phyloP scores from a whole-genome alignment of 495 filamentous ascomycete species.

The Annulohypoxylon maeteangense region DNA sequence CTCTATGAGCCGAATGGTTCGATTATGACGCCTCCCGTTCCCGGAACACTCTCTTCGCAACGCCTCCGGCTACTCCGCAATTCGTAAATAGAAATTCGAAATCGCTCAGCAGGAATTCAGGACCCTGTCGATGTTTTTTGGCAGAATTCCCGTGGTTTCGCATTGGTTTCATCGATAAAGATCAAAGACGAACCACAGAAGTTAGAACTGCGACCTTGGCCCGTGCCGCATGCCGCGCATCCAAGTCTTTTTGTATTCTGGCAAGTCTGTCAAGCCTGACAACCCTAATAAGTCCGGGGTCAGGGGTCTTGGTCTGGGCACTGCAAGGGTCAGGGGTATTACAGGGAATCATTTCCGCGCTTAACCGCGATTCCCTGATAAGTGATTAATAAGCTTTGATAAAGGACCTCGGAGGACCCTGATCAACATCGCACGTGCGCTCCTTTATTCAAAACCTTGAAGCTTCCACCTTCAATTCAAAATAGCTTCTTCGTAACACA shows the following conservation, averaged over 20 bases:
- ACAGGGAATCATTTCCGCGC: slow-evolving; percentile 9
- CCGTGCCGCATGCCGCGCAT: background rate
- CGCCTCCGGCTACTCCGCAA: slow-evolving; percentile 7
- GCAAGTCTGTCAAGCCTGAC: background rate
- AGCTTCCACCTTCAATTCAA: background rate
- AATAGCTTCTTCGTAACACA: background rate
- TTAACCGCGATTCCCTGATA: slow-evolving; percentile 19
- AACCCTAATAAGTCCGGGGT: slow-evolving; percentile 2
- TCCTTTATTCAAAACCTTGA: background rate
- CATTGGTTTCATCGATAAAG: slow-evolving; percentile 36
- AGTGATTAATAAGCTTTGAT: slow-evolving; percentile 16
- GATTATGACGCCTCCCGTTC: slow-evolving; percentile 35
- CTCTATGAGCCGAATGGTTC: slow-evolving; percentile 26
- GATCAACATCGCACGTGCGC: background rate
- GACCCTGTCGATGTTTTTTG: slow-evolving; percentile 14
- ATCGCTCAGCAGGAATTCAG: slow-evolving; percentile 7
- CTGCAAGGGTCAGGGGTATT: slow-evolving; percentile 19
- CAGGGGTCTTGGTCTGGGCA: slow-evolving; percentile 22
- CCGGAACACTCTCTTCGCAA: slow-evolving; percentile 15
- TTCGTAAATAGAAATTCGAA: slow-evolving; percentile 26
- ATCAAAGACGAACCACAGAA: slow-evolving; percentile 12
- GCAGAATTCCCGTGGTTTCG: slow-evolving; percentile 41
- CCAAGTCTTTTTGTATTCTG: slow-evolving; percentile 2
- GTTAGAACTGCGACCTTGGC: slow-evolving; percentile 16
- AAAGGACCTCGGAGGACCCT: background rate